A percentile compares a stretch with the other conserved stretches of the same genome.
These are phyloP conservation scores for Saxophila tyrrhenica DNA, from an alignment of 495 filamentous ascomycete genomes.

Conservation along the genomic window DNA sequence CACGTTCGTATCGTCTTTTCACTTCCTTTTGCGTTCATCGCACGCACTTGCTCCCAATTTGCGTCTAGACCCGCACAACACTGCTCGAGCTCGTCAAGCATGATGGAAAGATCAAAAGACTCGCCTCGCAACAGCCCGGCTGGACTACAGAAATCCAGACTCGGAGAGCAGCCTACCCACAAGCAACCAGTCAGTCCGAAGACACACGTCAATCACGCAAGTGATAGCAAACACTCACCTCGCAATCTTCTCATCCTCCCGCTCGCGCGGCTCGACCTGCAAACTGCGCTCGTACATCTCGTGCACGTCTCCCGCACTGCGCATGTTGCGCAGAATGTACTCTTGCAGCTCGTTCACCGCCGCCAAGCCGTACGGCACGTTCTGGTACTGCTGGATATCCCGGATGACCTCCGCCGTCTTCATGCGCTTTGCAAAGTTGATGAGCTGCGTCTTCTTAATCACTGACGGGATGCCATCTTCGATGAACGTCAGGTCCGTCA, in stretches of 20 bases:
- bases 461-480: conserved; percentile 95
- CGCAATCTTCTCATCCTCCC: conserved; percentile 90
- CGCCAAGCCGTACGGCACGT: conserved; percentile 82
- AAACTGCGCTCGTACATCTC: conserved; percentile 98
- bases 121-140: not conserved
- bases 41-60: too few relatives aligned
- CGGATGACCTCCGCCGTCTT: conserved; percentile 97
- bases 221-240: conserved; percentile 39
- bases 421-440: conserved; percentile 95
- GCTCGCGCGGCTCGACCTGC: conserved; percentile 82
- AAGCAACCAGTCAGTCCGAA: conserved; percentile 1
- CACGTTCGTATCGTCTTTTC: not conserved
- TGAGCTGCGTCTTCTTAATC: conserved; percentile 86
- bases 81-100: too few relatives aligned
- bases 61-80: too few relatives aligned
- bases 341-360: conserved; percentile 88
- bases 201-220: not conserved
- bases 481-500: conserved; percentile 97
- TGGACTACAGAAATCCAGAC: conserved; percentile 54
- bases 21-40: too few relatives aligned
- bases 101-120: not conserved
- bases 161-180: conserved; percentile 55
- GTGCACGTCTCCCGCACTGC: conserved; percentile 85
- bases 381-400: conserved; percentile 97
- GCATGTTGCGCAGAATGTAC: conserved; percentile 92